phyloP scores from a whole-genome alignment of 1,284 basidiomycete species.

The Melanopsichium pennsylvanicum region DNA sequence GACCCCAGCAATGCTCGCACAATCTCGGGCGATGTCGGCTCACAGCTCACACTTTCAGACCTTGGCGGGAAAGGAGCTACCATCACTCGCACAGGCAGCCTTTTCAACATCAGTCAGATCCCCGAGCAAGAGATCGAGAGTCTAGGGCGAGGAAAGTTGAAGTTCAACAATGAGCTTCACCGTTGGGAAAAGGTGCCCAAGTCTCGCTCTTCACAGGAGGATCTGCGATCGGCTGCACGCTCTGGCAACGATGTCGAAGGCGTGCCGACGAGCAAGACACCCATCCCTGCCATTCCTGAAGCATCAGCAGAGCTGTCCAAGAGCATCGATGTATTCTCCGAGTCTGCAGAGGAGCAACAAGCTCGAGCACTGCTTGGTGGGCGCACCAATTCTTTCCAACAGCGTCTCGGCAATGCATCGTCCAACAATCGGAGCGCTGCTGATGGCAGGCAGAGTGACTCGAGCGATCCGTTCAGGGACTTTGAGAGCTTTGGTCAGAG shows the following conservation, averaged over 20 bases:
- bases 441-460: conserved; percentile 29
- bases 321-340: conserved; percentile 39
- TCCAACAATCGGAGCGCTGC: conserved; percentile 19
- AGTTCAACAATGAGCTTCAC: conserved; percentile 41
- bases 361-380: conserved; percentile 16
- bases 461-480: conserved; percentile 50
- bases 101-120: conserved; percentile 54
- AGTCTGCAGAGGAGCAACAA: conserved; percentile 33
- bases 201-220: conserved; percentile 28
- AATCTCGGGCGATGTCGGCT: conserved; percentile 28
- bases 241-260: conserved; percentile 27
- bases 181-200: conserved; percentile 46
- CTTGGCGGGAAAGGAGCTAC: conserved; percentile 45
- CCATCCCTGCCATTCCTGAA: conserved; percentile 35
- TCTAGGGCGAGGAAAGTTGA: conserved; percentile 45
- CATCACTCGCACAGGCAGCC: conserved; percentile 42
- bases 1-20: conserved; percentile 33
- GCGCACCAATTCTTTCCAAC: conserved; percentile 37
- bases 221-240: conserved; percentile 27
- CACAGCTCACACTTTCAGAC: conserved; percentile 32
- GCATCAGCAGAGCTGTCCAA: conserved; percentile 35
- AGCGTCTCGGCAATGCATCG: conserved; percentile 23
- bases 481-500: conserved; percentile 53
- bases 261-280: conserved; percentile 20
- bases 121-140: conserved; percentile 43